phyloP scores from a whole-genome alignment of 306 rosid species.

The Malus sylvestris region DNA sequence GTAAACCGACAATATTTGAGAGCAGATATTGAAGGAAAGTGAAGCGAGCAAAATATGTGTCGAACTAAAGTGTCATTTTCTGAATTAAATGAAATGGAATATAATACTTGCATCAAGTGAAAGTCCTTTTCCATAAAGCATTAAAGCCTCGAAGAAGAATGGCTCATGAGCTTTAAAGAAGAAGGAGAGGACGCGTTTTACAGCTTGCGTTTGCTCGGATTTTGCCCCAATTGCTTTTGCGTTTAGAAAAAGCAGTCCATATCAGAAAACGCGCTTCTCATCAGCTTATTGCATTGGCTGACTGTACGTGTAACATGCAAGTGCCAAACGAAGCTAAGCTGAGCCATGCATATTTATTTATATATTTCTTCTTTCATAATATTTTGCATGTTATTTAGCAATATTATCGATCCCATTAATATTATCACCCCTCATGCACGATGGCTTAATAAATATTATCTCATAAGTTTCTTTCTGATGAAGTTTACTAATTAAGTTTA shows the following conservation, averaged over 20 bases:
- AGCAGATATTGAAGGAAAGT: background rate
- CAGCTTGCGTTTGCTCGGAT: conserved; percentile 14
- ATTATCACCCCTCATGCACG: background rate
- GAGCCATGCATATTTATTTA: background rate
- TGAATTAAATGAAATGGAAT: background rate
- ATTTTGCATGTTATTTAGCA: background rate
- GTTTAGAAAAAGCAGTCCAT: background rate
- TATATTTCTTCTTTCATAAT: background rate
- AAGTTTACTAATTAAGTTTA: background rate
- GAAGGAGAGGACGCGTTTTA: conserved; percentile 39
- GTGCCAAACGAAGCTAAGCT: background rate
- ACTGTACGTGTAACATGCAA: background rate
- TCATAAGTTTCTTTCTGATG: background rate
- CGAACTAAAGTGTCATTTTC: background rate
- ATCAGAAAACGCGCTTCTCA: background rate
- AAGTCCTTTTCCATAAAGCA: conserved; percentile 24
- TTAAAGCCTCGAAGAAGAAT: conserved; percentile 27
- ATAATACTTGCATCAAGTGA: background rate
- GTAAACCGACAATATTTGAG: background rate
- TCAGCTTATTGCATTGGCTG: background rate
- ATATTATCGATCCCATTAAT: background rate
- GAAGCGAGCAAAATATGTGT: too few species aligned
- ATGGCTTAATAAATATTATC: background rate
- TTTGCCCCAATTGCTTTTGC: background rate
- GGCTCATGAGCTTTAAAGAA: conserved; percentile 10